These are phyloP conservation scores for Xylaria sp. DNA, from an alignment of 2,329 filamentous ascomycete genomes.

Conservation along the genomic window DNA sequence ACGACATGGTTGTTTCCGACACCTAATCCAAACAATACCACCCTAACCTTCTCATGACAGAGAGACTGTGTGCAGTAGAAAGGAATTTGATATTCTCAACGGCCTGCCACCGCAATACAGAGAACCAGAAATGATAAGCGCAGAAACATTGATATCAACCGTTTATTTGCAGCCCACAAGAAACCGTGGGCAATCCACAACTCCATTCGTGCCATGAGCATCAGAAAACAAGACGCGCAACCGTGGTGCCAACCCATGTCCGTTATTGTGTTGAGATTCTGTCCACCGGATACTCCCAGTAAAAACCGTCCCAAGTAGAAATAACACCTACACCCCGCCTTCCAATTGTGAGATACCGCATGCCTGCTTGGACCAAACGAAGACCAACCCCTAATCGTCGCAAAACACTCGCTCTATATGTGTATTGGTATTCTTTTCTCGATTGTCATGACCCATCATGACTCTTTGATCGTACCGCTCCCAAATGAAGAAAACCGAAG, in stretches of 20 bases:
- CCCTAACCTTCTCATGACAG: constrained; percentile 3
- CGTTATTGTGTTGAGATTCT: constrained; percentile 42
- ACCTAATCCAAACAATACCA: constrained; percentile 1
- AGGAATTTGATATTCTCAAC: constrained; percentile 22
- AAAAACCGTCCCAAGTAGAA: constrained; percentile 32
- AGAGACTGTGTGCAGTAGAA: constrained; percentile 7
- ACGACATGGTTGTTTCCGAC: constrained; percentile 22
- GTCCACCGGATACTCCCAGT: constrained; percentile 41
- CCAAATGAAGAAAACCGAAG: constrained; percentile 47
- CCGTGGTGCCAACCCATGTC: constrained; percentile 38
- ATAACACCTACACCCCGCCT: constrained; percentile 32
- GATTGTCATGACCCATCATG: constrained; percentile 58
- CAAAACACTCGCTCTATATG: constrained; percentile 58
- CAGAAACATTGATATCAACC: constrained; percentile 38
- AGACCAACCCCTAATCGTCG: constrained; percentile 45
- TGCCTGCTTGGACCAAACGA: constrained; percentile 47
- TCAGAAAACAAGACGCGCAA: constrained; percentile 40
- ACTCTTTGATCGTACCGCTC: constrained; percentile 52
- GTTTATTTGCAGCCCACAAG: constrained; percentile 43
- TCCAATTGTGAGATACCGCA: constrained; percentile 32
- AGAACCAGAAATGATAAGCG: constrained; percentile 32
- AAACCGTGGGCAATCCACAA: constrained; percentile 43
- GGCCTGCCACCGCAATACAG: constrained; percentile 32
- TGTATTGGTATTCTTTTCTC: constrained; percentile 50
- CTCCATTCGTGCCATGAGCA: constrained; percentile 44